Conservation (phyloP, 176 grass and related monocot species). For the Eragrostis nindensis region DNA sequence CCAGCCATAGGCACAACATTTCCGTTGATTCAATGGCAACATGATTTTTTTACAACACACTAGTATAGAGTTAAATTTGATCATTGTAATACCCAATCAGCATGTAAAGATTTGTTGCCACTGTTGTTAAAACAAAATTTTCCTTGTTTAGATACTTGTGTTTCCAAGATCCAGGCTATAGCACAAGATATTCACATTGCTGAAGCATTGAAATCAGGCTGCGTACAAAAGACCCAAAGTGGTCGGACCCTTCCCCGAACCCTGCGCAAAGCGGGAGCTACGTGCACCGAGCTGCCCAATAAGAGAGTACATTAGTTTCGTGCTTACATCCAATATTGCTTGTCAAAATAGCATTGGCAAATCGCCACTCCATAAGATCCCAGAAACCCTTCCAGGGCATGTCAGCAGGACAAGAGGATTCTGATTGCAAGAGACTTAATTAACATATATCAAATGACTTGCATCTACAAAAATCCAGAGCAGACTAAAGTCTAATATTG, state of each 20-base stretch:
- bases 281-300: too few relatives aligned
- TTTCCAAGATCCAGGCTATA: background rate
- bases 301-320: background rate
- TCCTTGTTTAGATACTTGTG: background rate
- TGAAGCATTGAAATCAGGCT: background rate
- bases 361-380: background rate
- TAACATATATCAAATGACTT: background rate
- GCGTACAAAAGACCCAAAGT: too few relatives aligned
- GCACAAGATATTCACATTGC: background rate
- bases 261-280: too few relatives aligned
- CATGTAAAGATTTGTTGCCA: too few relatives aligned
- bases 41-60: too few relatives aligned
- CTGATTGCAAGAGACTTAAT: background rate
- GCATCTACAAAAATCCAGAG: background rate
- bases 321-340: background rate
- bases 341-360: conserved; percentile 1
- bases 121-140: background rate
- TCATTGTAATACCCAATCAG: too few relatives aligned
- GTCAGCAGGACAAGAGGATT: background rate
- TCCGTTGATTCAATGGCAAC: too few relatives aligned
- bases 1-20: too few relatives aligned
- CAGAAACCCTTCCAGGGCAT: conserved; percentile 19
- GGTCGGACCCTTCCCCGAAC: too few relatives aligned
- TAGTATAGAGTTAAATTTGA: too few relatives aligned
- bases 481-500: background rate